Base-by-base conservation (phyloP, 306 rosid species). In the Malus asiatica region DNA sequence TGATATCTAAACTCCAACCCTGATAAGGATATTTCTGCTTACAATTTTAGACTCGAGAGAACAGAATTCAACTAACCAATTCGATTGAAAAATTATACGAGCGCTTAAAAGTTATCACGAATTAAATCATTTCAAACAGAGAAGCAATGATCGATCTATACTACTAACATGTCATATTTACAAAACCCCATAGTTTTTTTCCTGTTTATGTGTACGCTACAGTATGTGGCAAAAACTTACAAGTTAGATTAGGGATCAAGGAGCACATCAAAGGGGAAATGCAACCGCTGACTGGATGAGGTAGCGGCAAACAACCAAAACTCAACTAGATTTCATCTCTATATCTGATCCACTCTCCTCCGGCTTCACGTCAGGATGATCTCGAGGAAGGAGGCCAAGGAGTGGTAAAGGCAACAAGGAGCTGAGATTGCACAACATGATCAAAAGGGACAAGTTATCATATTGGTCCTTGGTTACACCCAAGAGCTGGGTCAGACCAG, bases 391-490 rank as follows among this genome's bases (percentile, higher is more conserved):
- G 58, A 95, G 97, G 84, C 97, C 87, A 76, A 95, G 97, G 58
- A 95, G 91, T 11, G 97, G 99, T 63, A 95, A 80, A 61, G 99
- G 99, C 83, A 95, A 83, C 65, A 95, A 83, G 72, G 99, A 95
- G 85, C 90, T 92, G 25, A 95, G 88, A 82, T 95, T 92, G 88
- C 97, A 95, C 25, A 95, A 80, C 80, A 92, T 90, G 84, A 95
- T 89, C 84, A 95, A 71, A 69, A 81, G 13, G 44, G 91, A 86
- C 81, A 95, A 84, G 89, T 92, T 92, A 74, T 90, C 96, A 82
- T 92, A 95, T 33, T 59, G 89, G 83, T 95, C 99, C 82, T 82
- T 95, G 19, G 97, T 95, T 74, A 95, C 80, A 62, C 99, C 99
- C 75, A 95, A 88, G 62, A 92, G 48, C 75, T 89, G 91, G 60